Evolutionary conservation across 768 basidiomycete species (phyloP).

Genomic region (Lentinula raphanica): DNA sequence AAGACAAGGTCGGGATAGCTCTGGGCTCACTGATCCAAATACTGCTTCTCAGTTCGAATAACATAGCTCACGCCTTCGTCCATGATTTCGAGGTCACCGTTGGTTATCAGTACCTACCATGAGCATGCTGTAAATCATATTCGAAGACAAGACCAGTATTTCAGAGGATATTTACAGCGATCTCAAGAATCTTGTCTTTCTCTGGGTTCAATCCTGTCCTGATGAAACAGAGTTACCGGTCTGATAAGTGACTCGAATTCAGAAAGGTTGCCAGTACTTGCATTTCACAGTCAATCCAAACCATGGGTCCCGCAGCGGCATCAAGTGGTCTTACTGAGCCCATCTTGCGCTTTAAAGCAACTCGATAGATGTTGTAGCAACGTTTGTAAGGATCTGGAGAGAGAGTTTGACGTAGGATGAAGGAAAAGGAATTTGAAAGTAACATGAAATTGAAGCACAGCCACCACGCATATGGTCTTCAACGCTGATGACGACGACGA

Average conservation of each 20-base stretch:
- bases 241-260: not conserved
- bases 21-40: conserved; percentile 58
- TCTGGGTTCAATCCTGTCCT: conserved; percentile 64
- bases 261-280: not conserved
- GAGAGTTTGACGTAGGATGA: not conserved
- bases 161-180: conserved; percentile 48
- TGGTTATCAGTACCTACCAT: conserved; percentile 76
- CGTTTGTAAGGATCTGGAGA: not conserved
- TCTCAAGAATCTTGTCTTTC: conserved; percentile 72
- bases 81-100: conserved; percentile 75
- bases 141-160: not conserved
- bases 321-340: not conserved
- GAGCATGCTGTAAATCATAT: not conserved
- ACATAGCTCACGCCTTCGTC: conserved; percentile 78
- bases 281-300: conserved; percentile 90
- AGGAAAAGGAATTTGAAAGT: not conserved
- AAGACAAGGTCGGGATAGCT: not conserved
- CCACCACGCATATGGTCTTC: not conserved
- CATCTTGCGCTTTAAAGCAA: not conserved
- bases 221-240: not conserved
- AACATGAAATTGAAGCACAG: not conserved
- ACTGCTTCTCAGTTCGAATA: conserved; percentile 63
- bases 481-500: not conserved
- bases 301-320: conserved; percentile 54
- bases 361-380: not conserved